Conservation (phyloP, 441 rosid genomes). For the Eutrema salsugineum region DNA sequence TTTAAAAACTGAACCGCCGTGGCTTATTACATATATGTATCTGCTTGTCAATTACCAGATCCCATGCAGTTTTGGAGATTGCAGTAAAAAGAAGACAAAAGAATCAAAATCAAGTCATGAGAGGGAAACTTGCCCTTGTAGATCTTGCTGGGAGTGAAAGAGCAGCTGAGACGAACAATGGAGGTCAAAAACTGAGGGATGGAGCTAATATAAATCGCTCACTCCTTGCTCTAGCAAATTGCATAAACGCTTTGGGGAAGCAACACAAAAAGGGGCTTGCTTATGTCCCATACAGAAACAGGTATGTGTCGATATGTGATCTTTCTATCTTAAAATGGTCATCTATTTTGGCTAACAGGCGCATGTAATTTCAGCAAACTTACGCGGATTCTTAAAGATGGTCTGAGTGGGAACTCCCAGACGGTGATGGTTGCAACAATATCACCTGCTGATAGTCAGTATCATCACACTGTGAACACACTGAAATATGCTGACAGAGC, state of each 20-base stretch:
- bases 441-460: conserved; percentile 81
- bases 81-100: conserved; percentile 75
- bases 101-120: conserved; percentile 72
- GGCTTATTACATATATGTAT: conserved; percentile 4
- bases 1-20: not conserved
- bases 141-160: conserved; percentile 99
- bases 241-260: conserved; percentile 92
- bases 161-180: conserved; percentile 88
- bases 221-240: conserved; percentile 94
- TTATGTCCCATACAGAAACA: conserved; percentile 93
- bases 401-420: conserved; percentile 96
- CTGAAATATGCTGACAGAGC: conserved; percentile 95
- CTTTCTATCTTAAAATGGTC: conserved; percentile 6
- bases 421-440: conserved; percentile 84
- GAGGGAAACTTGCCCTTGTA: conserved; percentile 93
- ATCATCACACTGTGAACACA: conserved; percentile 90
- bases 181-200: conserved; percentile 91
- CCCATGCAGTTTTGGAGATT: conserved; percentile 93
- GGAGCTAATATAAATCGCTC: conserved; percentile 96
- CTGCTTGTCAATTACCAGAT: conserved; percentile 44
- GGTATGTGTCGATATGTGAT: conserved; percentile 40
- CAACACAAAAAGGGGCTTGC: conserved; percentile 97
- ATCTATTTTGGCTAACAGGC: conserved; percentile 50
- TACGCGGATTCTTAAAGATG: conserved; percentile 95
- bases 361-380: conserved; percentile 78